These are phyloP conservation scores for Lumnitzera racemosa DNA, from an alignment of 345 rosid species.

Conservation along the genomic window DNA sequence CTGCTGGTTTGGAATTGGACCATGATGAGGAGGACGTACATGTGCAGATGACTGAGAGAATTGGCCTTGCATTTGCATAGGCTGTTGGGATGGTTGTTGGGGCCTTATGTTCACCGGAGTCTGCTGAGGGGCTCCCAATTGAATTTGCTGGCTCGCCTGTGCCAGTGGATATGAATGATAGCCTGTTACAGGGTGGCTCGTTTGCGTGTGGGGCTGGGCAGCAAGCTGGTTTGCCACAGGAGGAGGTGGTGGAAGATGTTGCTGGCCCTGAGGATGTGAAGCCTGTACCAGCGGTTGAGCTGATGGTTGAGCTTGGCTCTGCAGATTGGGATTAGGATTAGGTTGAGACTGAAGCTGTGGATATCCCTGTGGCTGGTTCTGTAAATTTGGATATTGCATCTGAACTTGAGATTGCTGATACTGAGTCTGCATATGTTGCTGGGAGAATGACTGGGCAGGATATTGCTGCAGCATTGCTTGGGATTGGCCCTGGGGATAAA, in stretches of 20 bases:
- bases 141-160: conserved; percentile 35
- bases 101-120: conserved; percentile 26
- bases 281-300: conserved; percentile 12
- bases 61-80: conserved; percentile 34
- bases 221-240: conserved; percentile 27
- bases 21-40: conserved; percentile 35
- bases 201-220: conserved; percentile 26
- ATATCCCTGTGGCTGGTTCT: conserved; percentile 21
- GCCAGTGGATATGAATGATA: conserved; percentile 46
- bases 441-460: conserved; percentile 25
- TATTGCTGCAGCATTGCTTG: conserved; percentile 24
- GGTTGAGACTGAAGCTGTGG: conserved; percentile 22
- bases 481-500: conserved; percentile 18
- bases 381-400: conserved; percentile 26
- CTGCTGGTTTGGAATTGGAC: conserved; percentile 30
- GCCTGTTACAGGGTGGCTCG: conserved; percentile 37
- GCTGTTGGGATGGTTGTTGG: conserved; percentile 27
- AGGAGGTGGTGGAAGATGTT: conserved; percentile 12
- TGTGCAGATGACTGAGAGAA: conserved; percentile 36
- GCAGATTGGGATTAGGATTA: conserved; percentile 21
- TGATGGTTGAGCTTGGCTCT: conserved; percentile 19
- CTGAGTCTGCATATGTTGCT: conserved; percentile 18
- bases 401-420: conserved; percentile 35
- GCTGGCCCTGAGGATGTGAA: conserved; percentile 11
- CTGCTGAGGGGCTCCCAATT: conserved; percentile 28